A percentile compares a stretch with the other conserved stretches of the same genome.
phyloP scores from a whole-genome alignment of 305 asterid species.

The Euphrasia arctica region DNA sequence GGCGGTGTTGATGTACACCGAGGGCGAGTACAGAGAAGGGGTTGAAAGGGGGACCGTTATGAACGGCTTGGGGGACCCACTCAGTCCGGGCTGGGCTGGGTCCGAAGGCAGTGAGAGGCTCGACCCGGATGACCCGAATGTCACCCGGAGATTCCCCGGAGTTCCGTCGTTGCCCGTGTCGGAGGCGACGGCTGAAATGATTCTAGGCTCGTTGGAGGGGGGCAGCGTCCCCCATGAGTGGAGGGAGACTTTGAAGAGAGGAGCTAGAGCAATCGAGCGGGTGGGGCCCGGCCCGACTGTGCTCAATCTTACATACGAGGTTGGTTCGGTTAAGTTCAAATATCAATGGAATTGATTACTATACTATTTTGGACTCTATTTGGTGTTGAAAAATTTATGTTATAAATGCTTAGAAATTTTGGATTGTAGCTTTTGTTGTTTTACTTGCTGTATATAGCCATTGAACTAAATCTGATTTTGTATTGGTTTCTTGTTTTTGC shows the following conservation, averaged over 20 bases:
- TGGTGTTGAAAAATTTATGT: background rate
- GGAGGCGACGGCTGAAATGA: slow-evolving; percentile 53
- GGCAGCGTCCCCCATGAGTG: slow-evolving; percentile 46
- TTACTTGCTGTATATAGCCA: slow-evolving; percentile 13
- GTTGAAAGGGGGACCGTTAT: slow-evolving; percentile 93
- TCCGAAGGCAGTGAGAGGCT: slow-evolving; percentile 59
- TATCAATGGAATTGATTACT: too few species aligned
- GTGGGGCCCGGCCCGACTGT: slow-evolving; percentile 82
- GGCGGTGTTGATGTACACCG: slow-evolving; percentile 90
- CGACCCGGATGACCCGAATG: slow-evolving; percentile 42
- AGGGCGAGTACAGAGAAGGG: slow-evolving; percentile 55
- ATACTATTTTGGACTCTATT: background rate
- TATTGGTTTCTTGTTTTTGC: background rate
- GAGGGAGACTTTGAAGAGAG: slow-evolving; percentile 41
- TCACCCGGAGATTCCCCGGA: slow-evolving; percentile 54
- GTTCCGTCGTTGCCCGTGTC: slow-evolving; percentile 87
- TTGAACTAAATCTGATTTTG: background rate
- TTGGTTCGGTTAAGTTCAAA: slow-evolving; percentile 23
- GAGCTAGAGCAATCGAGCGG: slow-evolving; percentile 27
- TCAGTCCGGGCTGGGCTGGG: slow-evolving; percentile 89
- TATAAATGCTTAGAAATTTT: slow-evolving; percentile 19
- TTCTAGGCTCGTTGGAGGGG: slow-evolving; percentile 59
- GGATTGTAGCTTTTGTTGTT: slow-evolving; percentile 20
- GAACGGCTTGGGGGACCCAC: slow-evolving; percentile 92
- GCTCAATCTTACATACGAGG: slow-evolving; percentile 81